phyloP scores from a whole-genome alignment of 352 stramenopile genomes.

The Saprolegnia parasitica region DNA sequence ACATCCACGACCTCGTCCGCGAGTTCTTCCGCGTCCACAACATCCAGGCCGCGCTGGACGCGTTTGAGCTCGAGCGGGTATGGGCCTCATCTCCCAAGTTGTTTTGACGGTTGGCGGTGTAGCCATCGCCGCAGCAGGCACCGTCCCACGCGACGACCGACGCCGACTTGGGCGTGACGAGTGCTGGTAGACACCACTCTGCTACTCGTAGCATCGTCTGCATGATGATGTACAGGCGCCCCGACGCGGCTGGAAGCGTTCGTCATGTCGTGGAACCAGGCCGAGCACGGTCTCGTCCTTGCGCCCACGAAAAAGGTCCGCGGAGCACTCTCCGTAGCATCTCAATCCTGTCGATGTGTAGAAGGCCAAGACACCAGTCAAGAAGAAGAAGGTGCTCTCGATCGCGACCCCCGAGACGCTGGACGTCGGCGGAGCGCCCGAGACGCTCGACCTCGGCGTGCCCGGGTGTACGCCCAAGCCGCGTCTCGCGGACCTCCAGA shows the following conservation, averaged over 20 bases:
- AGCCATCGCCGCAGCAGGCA: background rate
- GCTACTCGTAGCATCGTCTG: too few species aligned
- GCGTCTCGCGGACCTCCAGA: constrained; percentile 41
- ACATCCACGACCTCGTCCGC: constrained; percentile 52
- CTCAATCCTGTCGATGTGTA: constrained; percentile 4
- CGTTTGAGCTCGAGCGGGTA: constrained; percentile 46
- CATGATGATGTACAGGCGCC: constrained; percentile 16
- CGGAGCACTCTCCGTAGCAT: background rate
- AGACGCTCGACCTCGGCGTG: constrained; percentile 41
- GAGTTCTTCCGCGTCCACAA: constrained; percentile 51
- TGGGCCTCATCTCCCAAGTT: too few species aligned
- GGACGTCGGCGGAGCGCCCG: constrained; percentile 8
- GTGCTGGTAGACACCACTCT: too few species aligned
- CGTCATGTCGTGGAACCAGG: constrained; percentile 18
- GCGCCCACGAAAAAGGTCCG: constrained; percentile 12
- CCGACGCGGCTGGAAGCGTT: constrained; percentile 11
- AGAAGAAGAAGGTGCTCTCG: constrained; percentile 16
- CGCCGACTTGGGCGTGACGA: background rate
- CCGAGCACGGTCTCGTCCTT: constrained; percentile 10
- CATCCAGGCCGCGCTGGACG: constrained; percentile 36
- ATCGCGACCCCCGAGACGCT: constrained; percentile 35
- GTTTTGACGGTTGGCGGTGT: too few species aligned
- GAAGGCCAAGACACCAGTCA: constrained; percentile 14
- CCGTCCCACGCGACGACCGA: constrained; percentile 26
- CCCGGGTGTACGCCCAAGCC: constrained; percentile 60